Base-by-base conservation (phyloP, 352 stramenopile genomes). In the Thalassiosira pacifica region DNA sequence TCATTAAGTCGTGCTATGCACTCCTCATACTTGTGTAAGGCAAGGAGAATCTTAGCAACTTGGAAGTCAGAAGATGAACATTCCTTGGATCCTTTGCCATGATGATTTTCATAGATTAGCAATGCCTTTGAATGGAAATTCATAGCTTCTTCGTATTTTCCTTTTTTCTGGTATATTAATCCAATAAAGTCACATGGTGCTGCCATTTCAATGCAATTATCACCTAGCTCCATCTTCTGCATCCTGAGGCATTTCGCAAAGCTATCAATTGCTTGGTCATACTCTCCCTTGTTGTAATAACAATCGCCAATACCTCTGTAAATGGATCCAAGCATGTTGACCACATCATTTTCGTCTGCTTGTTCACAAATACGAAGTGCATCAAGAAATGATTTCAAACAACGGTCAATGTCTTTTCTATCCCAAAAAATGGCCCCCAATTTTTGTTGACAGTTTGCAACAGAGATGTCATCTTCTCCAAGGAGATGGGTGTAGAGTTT, bases 151-250 rank as follows among this genome's bases (percentile, higher is more conserved):
- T 71, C 45, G 42, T 81, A 87, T 40, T 73, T 76, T 16, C 72
- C 63, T 63, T 82, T 72, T 31, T 85, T 79, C 75, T 82, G 77
- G 40, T 86, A 91, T 24, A 88, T 70, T 32, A 80, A 65, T 9
- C 84, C 86, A 68, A 91, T 88, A 24, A 22, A 73, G 48, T 85
- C 59, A 53, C 81, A 87, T 32, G 72, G 83, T 22, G 27, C 45
- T 37, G 73, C 82, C 45, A 90, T 86, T 40, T 89, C 74, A 74
- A 83, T 78, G 27, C 71, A 79, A 83, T 82, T 66, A 63, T 89
- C 70, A 26, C 72, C 86, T 22, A 72, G 34, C n/a, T 89, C 64
- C 68, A 74, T 63, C 22, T 85, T 83, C 10, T 79, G 80, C 22
- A 89, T 76, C 65, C 75, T 80, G 1, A 91, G 48, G 32, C 75